A percentile compares a stretch with the other conserved stretches of the same genome.
Conservation (phyloP, 495 filamentous ascomycete species). For the Darksidea phi region DNA sequence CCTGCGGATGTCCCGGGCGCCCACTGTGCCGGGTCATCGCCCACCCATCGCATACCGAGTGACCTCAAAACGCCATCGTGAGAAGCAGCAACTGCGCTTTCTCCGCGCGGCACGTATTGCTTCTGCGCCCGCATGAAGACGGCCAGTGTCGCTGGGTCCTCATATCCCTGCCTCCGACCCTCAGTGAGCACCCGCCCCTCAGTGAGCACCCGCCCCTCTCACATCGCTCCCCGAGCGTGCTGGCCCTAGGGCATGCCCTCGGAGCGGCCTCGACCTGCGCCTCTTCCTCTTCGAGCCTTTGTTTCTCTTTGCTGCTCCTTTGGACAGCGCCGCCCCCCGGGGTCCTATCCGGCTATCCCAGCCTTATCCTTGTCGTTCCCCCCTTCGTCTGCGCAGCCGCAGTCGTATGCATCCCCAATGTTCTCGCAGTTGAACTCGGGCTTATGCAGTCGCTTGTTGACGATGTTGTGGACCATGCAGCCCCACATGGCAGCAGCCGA, state of each 20-base stretch:
- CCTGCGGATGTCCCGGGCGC: constrained; percentile 16
- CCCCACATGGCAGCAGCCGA: constrained; percentile 86
- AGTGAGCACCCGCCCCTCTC: no score
- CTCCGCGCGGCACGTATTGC: no score
- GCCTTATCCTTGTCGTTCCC: constrained; percentile 36
- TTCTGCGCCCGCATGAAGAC: no score
- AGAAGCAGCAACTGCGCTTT: constrained; percentile 3
- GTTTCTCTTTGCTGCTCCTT: constrained; percentile 9
- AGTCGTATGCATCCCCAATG: constrained; percentile 92
- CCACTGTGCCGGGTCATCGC: constrained; percentile 23
- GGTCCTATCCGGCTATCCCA: constrained; percentile 7
- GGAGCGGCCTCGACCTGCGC: neutral
- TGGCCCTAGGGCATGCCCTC: neutral
- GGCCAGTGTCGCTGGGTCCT: no score
- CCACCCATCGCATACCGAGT: constrained; percentile 4
- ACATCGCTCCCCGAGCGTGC: no score
- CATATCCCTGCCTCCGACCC: no score
- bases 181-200: no score
- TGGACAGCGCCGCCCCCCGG: constrained; percentile 23
- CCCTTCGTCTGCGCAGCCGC: constrained; percentile 83
- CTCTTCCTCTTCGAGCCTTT: constrained; percentile 24
- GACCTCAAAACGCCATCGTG: constrained; percentile 6
- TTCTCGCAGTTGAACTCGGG: constrained; percentile 81
- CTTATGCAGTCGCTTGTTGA: constrained; percentile 85
- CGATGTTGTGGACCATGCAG: constrained; percentile 91